These are phyloP conservation scores for Phanerochaete sordida DNA, from an alignment of 768 basidiomycete species.

Conservation along the genomic window DNA sequence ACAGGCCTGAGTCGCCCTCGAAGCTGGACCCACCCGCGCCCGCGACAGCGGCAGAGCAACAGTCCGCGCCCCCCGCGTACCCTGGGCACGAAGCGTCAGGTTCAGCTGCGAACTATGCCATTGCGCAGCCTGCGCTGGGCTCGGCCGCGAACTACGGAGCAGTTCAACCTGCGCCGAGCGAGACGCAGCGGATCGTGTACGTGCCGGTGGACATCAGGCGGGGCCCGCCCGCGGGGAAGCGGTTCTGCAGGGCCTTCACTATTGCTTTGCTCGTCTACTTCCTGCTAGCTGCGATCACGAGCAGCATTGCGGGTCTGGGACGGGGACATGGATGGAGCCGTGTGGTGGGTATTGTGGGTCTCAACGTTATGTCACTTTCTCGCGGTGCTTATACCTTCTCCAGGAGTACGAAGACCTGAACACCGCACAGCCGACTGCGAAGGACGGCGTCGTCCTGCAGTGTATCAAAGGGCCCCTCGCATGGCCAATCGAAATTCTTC, in stretches of 20 bases:
- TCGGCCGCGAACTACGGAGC: too few species aligned
- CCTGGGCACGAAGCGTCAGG: constrained; percentile 11
- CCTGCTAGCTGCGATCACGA: constrained; percentile 5
- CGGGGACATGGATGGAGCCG: neutral
- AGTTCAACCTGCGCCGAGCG: too few species aligned
- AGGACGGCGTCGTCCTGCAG: constrained; percentile 17
- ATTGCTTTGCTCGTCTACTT: constrained; percentile 17
- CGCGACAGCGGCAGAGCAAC: constrained; percentile 11
- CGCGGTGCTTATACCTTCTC: neutral
- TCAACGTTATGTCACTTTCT: neutral
- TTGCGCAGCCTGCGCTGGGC: too few species aligned
- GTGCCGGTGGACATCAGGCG: constrained; percentile 3
- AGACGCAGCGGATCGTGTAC: neutral
- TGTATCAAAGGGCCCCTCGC: constrained; percentile 8
- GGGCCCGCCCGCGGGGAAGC: constrained; percentile 5
- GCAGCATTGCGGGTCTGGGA: constrained; percentile 8
- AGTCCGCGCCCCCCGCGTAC: constrained; percentile 21
- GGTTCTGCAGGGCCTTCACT: constrained; percentile 21
- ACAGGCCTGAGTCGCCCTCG: constrained; percentile 19
- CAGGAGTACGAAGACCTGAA: neutral
- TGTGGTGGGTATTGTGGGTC: neutral
- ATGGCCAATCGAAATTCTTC: neutral
- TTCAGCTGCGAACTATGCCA: too few species aligned
- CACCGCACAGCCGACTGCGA: constrained; percentile 4
- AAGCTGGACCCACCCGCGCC: constrained; percentile 14